Evolutionary conservation across 257 asterid genomes (phyloP), one percentile per base, ranked within the genome.

Genomic region (Misopates orontium): DNA sequence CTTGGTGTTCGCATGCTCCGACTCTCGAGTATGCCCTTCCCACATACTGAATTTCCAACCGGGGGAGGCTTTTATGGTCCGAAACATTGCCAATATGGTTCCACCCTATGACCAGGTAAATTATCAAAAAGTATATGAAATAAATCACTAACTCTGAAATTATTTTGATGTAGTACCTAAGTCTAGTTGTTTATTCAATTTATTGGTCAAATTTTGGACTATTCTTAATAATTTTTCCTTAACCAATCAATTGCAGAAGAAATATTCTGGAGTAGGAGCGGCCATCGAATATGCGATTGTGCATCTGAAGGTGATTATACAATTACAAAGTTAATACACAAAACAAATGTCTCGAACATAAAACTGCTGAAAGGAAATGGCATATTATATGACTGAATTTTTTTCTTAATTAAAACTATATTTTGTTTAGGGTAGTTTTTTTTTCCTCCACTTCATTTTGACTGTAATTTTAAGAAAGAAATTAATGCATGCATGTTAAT

Each of bases 211-310:
- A 18, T 56, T 3, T n/a, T n/a, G n/a, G n/a, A n/a, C n/a, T n/a
- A n/a, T n/a, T n/a, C 19, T 61, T 53, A 4, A 23, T 36, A 36
- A 6, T 17, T 50, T n/a, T 50, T 50, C 10, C 53, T 19, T 44
- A 42, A 45, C 18, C 10, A 20, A 40, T 70, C 19, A 41, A 50
- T 41, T 67, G 77, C 87, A 91, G 96, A 78, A 69, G 21, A 91
- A 84, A 66, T 82, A 82, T 75, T 82, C 91, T 9, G 96, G 98
- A 68, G 73, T 72, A 41, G 98, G 98, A 64, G 98, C 98, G 51
- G 93, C 96, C 48, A 86, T 91, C 66, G 98, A 91, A 81, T 91
- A 91, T 80, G 98, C 98, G 36, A 90, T 91, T 6, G 17, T 78
- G 61, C 86, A 88, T 79, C 77, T 88, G 8, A 86, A 91, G 98